These are phyloP conservation scores for Castanea crenata DNA, from an alignment of 306 rosid genomes.

Conservation along the genomic window DNA sequence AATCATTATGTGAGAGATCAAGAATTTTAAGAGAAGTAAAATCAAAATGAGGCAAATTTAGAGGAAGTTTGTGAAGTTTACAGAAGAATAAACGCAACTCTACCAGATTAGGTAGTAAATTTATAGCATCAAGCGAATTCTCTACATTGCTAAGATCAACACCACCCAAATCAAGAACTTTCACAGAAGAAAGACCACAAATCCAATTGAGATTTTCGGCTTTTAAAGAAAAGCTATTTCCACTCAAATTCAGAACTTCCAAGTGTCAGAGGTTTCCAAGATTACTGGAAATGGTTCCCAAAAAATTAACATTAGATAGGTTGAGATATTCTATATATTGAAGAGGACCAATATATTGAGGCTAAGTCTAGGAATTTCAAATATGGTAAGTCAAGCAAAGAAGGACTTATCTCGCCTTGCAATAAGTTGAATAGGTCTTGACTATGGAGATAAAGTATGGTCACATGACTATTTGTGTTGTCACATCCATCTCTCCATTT, in stretches of 20 bases:
- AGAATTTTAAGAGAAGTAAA: slow-evolving; percentile 12
- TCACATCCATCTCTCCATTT: slow-evolving; percentile 23
- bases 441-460: slow-evolving; percentile 14
- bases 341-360: slow-evolving; percentile 20
- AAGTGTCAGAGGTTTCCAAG: slow-evolving; percentile 21
- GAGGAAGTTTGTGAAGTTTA: not conserved
- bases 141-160: not conserved
- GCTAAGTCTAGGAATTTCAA: slow-evolving; percentile 22
- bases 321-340: slow-evolving; percentile 16
- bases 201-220: slow-evolving; percentile 8
- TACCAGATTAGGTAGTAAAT: not conserved
- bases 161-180: not conserved
- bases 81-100: not conserved
- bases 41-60: not conserved
- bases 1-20: slow-evolving; percentile 17
- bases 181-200: not conserved
- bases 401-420: not conserved
- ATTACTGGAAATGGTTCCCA: not conserved
- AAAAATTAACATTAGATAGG: slow-evolving; percentile 16
- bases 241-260: slow-evolving; percentile 21
- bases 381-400: slow-evolving; percentile 13
- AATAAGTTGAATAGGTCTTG: not conserved
- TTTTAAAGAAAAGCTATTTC: not conserved
- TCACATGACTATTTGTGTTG: slow-evolving; percentile 31
- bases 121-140: not conserved